These are phyloP conservation scores for Chytriomyces sp. DNA, from an alignment of 192 early-diverging fungal species.

Conservation along the genomic window DNA sequence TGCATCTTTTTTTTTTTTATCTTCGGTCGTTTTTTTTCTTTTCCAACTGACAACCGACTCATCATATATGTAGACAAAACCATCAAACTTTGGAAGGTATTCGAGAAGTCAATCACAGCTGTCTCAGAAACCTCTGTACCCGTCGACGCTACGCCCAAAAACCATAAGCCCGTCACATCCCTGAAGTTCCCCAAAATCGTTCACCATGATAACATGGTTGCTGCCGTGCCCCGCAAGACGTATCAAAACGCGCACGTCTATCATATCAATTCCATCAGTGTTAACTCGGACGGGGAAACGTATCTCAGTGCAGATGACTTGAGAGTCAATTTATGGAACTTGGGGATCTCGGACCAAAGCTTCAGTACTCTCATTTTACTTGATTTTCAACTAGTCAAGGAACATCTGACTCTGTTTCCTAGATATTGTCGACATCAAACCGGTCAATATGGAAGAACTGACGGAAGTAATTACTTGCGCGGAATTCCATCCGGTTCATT, in stretches of 20 bases:
- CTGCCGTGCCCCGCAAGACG: conserved; percentile 91
- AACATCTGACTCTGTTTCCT: background rate
- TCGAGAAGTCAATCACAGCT: conserved; percentile 95
- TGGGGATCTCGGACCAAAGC: conserved; percentile 97
- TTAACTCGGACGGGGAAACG: conserved; percentile 98
- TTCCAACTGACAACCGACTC: background rate
- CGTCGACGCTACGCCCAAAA: conserved; percentile 52
- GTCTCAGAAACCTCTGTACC: conserved; percentile 90
- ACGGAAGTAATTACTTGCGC: conserved; percentile 99
- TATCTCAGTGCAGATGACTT: conserved; percentile 97
- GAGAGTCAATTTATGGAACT: conserved; percentile 98
- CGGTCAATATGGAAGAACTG: conserved; percentile 99
- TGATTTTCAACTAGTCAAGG: conserved; percentile 8
- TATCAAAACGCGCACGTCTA: conserved; percentile 99
- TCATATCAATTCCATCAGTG: conserved; percentile 99
- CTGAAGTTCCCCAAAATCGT: conserved; percentile 85
- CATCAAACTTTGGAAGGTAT: conserved; percentile 99
- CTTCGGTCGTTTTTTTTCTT: background rate
- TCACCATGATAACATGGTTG: conserved; percentile 95
- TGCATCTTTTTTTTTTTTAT: background rate
- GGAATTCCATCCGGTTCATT: conserved; percentile 95
- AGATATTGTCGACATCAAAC: conserved; percentile 99
- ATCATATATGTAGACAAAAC: conserved; percentile 83
- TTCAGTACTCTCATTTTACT: conserved; percentile 65
- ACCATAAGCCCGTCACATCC: conserved; percentile 41